Percentiles rank a stretch among this genome's conserved stretches.
Conservation (phyloP, 345 rosid genomes). For the Eucalyptus melliodora region DNA sequence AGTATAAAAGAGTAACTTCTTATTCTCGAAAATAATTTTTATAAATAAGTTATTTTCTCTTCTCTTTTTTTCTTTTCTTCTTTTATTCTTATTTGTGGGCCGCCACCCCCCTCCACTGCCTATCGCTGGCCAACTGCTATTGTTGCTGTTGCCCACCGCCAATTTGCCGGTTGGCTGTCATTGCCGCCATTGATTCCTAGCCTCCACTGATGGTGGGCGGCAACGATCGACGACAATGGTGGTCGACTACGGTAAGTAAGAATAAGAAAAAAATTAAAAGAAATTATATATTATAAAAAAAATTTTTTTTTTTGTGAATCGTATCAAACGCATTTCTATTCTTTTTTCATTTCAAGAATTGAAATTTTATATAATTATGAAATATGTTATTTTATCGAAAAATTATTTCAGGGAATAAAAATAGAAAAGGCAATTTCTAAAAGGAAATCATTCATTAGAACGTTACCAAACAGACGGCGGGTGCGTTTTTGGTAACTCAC, state of each 20-base stretch:
- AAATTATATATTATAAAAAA: no score
- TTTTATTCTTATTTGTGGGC: no score
- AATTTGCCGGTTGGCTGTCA: accelerated
- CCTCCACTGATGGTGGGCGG: accelerated
- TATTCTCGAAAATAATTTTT: accelerated
- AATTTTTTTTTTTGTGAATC: accelerated
- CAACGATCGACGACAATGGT: accelerated
- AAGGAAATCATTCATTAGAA: no score
- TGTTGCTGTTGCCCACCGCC: accelerated
- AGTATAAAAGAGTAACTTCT: no score
- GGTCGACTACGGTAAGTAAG: accelerated
- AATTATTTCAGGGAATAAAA: accelerated
- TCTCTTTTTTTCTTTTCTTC: no score
- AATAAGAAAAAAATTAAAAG: no score
- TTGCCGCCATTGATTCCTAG: accelerated
- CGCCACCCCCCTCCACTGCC: accelerated
- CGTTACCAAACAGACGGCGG: no score
- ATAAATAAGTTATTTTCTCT: no score
- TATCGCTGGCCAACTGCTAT: accelerated
- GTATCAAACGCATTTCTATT: accelerated
- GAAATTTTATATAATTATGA: no score
- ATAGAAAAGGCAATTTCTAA: no score
- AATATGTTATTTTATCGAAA: no score
- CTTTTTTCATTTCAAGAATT: accelerated
- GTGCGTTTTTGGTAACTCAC: no score